Base-by-base conservation (phyloP, 2,329 filamentous ascomycete genomes). In the Pestalotiopsis sp. region DNA sequence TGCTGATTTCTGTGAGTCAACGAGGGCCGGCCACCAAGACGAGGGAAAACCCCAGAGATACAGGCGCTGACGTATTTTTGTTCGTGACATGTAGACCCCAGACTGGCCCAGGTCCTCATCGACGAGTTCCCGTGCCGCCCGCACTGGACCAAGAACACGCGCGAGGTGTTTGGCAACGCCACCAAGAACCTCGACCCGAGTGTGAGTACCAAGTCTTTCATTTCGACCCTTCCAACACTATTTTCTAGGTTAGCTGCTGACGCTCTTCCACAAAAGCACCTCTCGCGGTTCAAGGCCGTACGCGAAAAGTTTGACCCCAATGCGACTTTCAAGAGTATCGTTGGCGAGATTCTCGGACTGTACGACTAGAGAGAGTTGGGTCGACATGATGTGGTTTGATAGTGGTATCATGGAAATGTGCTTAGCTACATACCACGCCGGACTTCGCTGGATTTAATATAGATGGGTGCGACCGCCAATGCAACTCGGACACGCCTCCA, bases 91-190 rank as follows among this genome's bases (percentile, higher is more conserved):
- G 24, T 48, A 82, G 78, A 86, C 69, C 79, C 78, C 44, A 82
- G 80, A 5, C 75, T 86, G 3, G 82, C 83, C 22, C 80, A 81
- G 63, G 80, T 78, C 0, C 78, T 86, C 20, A 77, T 86, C 61
- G 78, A 82, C 30, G 84, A 86, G 72, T 86, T 86, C 69, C 82
- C 83, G 0, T 83, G 81, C 71, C 78, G 84, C 4, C 84, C 84
- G 38, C 84, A 86, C 73, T 86, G 84, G 84, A 86, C 84, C 11
- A 86, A 86, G 77, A 86, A 85, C 71, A 85, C 82, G 3, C 76
- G 84, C 20, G 81, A 84, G 24, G 79, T 85, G 9, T 81, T 85
- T 64, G 72, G 77, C 63, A 78, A 80, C 59, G 75, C 81, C 0
- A 80, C 79, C 55, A 82, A 84, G 75, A 83, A 85, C 62, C 70